phyloP scores from a whole-genome alignment of 2,329 filamentous ascomycete species.

The Biscogniauxia sp. region DNA sequence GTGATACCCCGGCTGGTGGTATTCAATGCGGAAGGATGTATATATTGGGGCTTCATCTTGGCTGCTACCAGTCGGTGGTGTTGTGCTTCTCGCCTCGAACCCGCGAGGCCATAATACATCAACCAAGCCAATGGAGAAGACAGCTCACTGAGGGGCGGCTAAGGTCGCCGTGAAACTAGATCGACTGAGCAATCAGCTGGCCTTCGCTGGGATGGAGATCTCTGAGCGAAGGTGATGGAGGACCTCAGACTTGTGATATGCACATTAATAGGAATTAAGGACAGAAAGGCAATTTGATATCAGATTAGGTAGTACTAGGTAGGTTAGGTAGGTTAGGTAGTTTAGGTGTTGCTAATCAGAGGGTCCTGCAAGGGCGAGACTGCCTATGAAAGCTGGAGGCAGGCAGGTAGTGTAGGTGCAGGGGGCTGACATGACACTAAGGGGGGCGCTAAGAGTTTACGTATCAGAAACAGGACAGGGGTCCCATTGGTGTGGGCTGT shows the following conservation, averaged over 20 bases:
- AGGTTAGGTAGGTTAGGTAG: too few species aligned
- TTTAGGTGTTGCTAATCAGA: neutral
- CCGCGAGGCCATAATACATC: conserved; percentile 23
- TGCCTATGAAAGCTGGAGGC: neutral
- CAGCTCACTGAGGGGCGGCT: neutral
- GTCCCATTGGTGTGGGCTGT: neutral
- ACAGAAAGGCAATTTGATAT: neutral
- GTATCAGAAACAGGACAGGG: neutral
- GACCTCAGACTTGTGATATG: conserved; percentile 11
- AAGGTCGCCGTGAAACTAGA: neutral
- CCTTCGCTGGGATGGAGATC: neutral
- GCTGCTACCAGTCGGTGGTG: conserved; percentile 9
- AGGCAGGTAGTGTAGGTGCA: too few species aligned
- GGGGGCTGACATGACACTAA: neutral
- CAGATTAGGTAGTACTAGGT: too few species aligned
- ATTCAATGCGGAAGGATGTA: neutral
- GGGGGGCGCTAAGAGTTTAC: too few species aligned
- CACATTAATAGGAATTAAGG: neutral
- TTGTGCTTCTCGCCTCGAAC: conserved; percentile 22
- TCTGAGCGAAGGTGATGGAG: conserved; percentile 9
- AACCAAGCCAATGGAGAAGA: neutral
- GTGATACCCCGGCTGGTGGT: neutral
- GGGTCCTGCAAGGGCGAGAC: conserved; percentile 2
- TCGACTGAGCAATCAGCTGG: neutral
- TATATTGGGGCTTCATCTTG: conserved; percentile 15